A percentile compares a stretch with the other conserved stretches of the same genome.
These are phyloP conservation scores for Centaurea solstitialis DNA, from an alignment of 129 eudicot species.

Conservation along the genomic window DNA sequence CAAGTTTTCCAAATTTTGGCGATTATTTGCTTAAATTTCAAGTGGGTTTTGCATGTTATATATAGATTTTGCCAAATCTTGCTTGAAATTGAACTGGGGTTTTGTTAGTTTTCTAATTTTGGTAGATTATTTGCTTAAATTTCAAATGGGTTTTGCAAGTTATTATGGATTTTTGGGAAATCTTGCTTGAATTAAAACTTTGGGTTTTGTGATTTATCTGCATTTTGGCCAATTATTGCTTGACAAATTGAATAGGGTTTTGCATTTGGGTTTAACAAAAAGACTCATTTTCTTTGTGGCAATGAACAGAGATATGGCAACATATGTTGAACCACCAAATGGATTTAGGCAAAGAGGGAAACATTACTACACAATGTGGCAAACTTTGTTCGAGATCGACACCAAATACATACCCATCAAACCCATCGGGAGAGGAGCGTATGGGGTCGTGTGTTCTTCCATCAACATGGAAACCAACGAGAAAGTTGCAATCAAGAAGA, in stretches of 20 bases:
- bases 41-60: neutral
- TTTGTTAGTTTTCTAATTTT: neutral
- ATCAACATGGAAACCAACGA: slow-evolving; percentile 71
- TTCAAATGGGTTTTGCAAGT: neutral
- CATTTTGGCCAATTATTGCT: neutral
- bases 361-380: slow-evolving; percentile 72
- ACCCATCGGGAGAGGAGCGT: slow-evolving; percentile 79
- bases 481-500: slow-evolving; percentile 83
- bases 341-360: slow-evolving; percentile 50
- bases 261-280: slow-evolving; percentile 3
- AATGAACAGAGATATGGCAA: slow-evolving; percentile 59
- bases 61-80: slow-evolving; percentile 4
- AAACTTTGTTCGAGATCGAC: slow-evolving; percentile 72
- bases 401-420: slow-evolving; percentile 71
- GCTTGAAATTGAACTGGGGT: neutral
- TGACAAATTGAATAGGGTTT: neutral
- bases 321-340: slow-evolving; percentile 62
- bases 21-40: slow-evolving; percentile 5
- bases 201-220: neutral
- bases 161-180: neutral
- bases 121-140: neutral
- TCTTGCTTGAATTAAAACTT: slow-evolving; percentile 4
- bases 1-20: neutral
- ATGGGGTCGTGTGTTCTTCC: slow-evolving; percentile 85
- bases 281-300: slow-evolving; percentile 7